phyloP scores from a whole-genome alignment of 148 eudicot genomes.

The Pharnaceum exiguum region DNA sequence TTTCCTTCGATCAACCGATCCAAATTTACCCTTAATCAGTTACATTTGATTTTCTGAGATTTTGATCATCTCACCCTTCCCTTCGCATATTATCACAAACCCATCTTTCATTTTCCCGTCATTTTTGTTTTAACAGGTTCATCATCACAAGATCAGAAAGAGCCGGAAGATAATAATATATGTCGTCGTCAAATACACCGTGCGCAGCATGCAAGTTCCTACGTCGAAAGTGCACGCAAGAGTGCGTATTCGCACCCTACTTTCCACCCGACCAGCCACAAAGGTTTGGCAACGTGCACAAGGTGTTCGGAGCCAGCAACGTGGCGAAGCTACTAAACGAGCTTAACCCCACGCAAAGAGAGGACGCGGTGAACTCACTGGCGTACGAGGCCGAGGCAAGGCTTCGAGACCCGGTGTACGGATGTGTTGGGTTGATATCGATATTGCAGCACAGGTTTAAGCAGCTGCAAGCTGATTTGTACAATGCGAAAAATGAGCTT shows the following conservation, averaged over 20 bases:
- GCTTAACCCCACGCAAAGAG: slow-evolving; percentile 58
- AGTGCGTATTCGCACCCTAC: slow-evolving; percentile 74
- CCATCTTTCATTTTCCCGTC: too few species aligned
- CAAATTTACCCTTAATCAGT: too few species aligned
- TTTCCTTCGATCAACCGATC: too few species aligned
- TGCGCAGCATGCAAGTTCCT: slow-evolving; percentile 90
- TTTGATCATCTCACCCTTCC: too few species aligned
- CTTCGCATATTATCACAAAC: too few species aligned
- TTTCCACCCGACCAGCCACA: slow-evolving; percentile 70
- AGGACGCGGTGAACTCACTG: slow-evolving; percentile 66
- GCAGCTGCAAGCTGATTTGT: slow-evolving; percentile 62
- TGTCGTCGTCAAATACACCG: slow-evolving; percentile 69
- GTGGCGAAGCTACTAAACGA: slow-evolving; percentile 68
- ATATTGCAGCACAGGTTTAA: slow-evolving; percentile 49
- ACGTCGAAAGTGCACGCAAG: slow-evolving; percentile 56
- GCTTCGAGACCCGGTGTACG: slow-evolving; percentile 74
- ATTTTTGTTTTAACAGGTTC: too few species aligned
- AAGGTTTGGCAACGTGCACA: slow-evolving; percentile 78
- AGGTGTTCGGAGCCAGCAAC: slow-evolving; percentile 89
- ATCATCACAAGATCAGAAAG: too few species aligned
- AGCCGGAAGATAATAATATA: too few species aligned
- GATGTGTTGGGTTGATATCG: slow-evolving; percentile 77
- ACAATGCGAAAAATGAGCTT: slow-evolving; percentile 43
- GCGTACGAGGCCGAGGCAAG: slow-evolving; percentile 81
- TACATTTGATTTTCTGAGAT: too few species aligned